Base-by-base conservation (phyloP, 2,329 filamentous ascomycete species). In the Cercospora brassicicola region DNA sequence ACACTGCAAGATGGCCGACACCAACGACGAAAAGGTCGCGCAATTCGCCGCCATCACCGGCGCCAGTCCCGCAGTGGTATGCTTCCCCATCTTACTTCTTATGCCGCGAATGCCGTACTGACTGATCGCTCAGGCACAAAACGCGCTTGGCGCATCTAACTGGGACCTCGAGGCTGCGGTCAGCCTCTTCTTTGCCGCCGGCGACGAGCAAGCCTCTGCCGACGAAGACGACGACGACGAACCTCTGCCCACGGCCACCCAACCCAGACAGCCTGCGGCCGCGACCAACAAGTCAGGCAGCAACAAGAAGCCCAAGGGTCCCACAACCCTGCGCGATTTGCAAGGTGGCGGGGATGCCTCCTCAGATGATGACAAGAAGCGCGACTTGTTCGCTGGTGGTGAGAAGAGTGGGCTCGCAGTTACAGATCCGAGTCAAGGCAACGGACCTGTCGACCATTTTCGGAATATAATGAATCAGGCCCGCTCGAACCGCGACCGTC, bases 371-470 rank as follows among this genome's bases (percentile, higher is more conserved):
- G 86, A 89, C 30, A 83, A 87, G 39, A 85, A 88, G 28, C 83
- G 84, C 67, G 91, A 95, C 76, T 82, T 94, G 70, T 95, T 94
- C 79, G 90, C 92, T 20, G 92, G 92, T 62, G 92, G 92, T 36
- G 92, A 94, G 81, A 95, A 95, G 84, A 94, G 91, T 31, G 88
- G 87, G n/a, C 80, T 90, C 28, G 88, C 88, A 6, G 88, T 90
- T 65, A 86, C 90, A 76, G 88, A 90, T 73, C 88, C 88, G 1
- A 84, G 86, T 74, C 83, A 86, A 26, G 72, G 67, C 26, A 64
- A 61, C 13, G 70, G 72, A 4, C 70, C 75, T 5, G 75, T 79
- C 48, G 82, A 84, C 67, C 82, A 83, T 67, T 84, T 84, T 76
- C 79, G 81, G 72, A 84, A 82, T 74, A 84, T 85, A 71, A 76